Evolutionary conservation across 441 rosid genomes (phyloP), one percentile per base, ranked within the genome.

Genomic region (Croton setiger): DNA sequence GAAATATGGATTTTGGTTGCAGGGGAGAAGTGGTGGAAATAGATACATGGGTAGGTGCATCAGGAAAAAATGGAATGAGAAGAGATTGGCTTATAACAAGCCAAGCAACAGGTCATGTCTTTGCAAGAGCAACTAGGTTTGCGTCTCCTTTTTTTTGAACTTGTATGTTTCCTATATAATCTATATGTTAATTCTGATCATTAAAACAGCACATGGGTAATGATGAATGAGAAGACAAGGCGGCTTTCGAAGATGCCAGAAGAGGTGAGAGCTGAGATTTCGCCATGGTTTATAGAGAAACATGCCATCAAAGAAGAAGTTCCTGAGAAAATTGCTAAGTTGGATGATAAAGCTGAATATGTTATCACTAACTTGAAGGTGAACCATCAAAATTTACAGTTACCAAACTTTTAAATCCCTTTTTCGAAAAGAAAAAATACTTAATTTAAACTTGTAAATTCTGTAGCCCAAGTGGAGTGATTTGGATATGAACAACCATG

Each of bases 21-120:
- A 89, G 87, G 96, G 91, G 92, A 66, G 96, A 89, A 82, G 63
- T 86, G 2, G 65, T 87, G 57, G 96, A 89, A 66, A 80, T 89
- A 7, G 92, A 86, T 64, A 89, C 96, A 7, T 89, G 96, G 96
- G 91, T 89, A 27, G 92, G 85, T 71, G 85, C 92, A 53, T 84
- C 91, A 11, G 91, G 96, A 31, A 89, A 87, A 80, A 87, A 86
- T 65, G 92, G 91, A 66, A 89, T 87, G 92, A 64, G 88, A 17
- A 70, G 91, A 63, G 92, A 89, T 64, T 89, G 92, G 92, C 60
- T 84, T 43, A 79, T 89, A 56, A 76, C 89, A 56, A 83, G 90
- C 75, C 92, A 87, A 78, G 84, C 85, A 44, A 79, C 89, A 5
- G 92, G 92, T 67, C 82, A 81, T n/a, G 75, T 83, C 58, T 89